phyloP scores from a whole-genome alignment of 169 alveolate species.

The Cardiosporidium cionae region DNA sequence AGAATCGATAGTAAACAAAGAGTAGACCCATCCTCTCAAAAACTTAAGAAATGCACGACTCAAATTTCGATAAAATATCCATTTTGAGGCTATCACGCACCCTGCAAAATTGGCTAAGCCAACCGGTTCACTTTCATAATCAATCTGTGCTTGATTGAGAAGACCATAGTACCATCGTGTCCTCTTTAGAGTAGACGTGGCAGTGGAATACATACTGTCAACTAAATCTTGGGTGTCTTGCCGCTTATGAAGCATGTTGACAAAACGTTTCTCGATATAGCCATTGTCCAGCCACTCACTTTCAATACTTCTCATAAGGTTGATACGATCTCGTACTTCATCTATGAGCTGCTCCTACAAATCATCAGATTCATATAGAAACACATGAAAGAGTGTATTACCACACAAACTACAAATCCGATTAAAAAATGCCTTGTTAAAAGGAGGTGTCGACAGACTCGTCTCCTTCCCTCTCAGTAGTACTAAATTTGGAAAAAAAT shows the following conservation, averaged over 20 bases:
- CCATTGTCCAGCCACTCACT: not conserved
- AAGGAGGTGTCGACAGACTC: no score
- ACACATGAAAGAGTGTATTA: no score
- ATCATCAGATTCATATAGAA: not conserved
- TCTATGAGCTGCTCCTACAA: not conserved
- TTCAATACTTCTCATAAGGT: not conserved
- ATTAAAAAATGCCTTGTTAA: no score
- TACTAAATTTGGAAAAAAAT: no score
- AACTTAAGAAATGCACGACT: no score
- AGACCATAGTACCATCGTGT: not conserved
- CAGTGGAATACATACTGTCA: not conserved
- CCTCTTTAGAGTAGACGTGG: not conserved
- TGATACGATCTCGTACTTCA: not conserved
- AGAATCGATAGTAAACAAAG: no score
- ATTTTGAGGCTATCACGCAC: not conserved
- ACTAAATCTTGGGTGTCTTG: conserved; percentile 1
- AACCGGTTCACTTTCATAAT: conserved; percentile 5
- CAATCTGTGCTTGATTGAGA: conserved; percentile 1
- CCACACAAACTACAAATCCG: no score
- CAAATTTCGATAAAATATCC: no score
- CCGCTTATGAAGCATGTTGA: conserved; percentile 6
- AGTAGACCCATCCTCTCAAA: no score
- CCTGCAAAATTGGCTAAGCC: not conserved
- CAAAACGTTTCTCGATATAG: not conserved
- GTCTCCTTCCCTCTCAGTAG: no score